These are phyloP conservation scores for Oryza australiensis DNA, from an alignment of 176 grass and related monocot genomes.

Conservation along the genomic window DNA sequence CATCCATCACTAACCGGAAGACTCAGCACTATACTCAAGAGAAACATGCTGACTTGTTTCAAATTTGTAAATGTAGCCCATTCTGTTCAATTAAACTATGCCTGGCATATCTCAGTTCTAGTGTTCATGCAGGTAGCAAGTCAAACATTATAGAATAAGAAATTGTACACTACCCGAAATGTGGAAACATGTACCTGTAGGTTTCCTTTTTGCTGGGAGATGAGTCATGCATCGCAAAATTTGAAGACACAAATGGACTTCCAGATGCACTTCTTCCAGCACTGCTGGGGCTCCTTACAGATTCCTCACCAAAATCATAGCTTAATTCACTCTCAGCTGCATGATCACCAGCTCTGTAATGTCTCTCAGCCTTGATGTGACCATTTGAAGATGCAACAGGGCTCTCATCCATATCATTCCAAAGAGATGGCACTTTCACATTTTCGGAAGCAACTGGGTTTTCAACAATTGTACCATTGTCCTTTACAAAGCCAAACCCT, in stretches of 20 bases:
- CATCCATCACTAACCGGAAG: background rate
- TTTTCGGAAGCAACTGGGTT: constrained; percentile 56
- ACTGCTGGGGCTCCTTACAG: constrained; percentile 62
- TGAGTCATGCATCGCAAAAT: constrained; percentile 54
- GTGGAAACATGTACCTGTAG: constrained; percentile 58
- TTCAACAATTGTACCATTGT: constrained; percentile 64
- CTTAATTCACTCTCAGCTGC: constrained; percentile 59
- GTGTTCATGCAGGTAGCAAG: background rate
- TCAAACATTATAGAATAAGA: background rate
- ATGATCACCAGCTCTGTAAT: constrained; percentile 49
- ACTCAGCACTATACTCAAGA: background rate
- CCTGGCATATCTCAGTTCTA: constrained; percentile 1
- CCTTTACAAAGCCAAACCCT: constrained; percentile 88
- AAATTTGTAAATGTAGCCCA: background rate
- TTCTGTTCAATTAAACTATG: constrained; percentile 17
- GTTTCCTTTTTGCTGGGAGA: constrained; percentile 76
- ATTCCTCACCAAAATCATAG: constrained; percentile 89
- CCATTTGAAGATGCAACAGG: constrained; percentile 79
- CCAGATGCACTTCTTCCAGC: constrained; percentile 80
- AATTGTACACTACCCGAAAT: constrained; percentile 10
- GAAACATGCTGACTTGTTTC: background rate
- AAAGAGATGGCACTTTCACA: constrained; percentile 57
- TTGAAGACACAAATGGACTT: constrained; percentile 82
- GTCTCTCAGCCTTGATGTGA: constrained; percentile 62
- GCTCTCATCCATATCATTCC: constrained; percentile 65